Percentiles rank a stretch among this genome's conserved stretches.
These are phyloP conservation scores for Penicillium paneum DNA, from an alignment of 2,329 filamentous ascomycete genomes.

Conservation along the genomic window DNA sequence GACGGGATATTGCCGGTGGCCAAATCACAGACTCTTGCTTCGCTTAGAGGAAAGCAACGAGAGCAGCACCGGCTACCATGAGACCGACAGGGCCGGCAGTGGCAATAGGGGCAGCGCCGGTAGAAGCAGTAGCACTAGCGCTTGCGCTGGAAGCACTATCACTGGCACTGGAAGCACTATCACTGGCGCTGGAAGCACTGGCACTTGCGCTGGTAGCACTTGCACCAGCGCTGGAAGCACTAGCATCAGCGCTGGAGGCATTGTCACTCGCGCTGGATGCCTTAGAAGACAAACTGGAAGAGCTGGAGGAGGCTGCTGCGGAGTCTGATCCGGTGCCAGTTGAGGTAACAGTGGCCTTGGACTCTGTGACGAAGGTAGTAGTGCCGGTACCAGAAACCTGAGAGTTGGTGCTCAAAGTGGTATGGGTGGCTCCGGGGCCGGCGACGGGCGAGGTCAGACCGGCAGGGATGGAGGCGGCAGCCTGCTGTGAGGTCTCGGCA, in stretches of 20 bases:
- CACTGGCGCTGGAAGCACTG: too few relatives aligned
- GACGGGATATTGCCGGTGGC: background rate
- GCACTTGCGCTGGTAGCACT: too few relatives aligned
- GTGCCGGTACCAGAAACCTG: slow-evolving; percentile 17
- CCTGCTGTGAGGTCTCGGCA: slow-evolving; percentile 33
- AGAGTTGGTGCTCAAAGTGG: slow-evolving; percentile 24
- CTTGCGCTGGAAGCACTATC: slow-evolving; percentile 10
- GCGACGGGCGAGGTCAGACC: slow-evolving; percentile 32
- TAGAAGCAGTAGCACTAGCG: slow-evolving; percentile 14
- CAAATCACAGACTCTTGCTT: background rate
- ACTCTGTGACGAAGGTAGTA: slow-evolving; percentile 12
- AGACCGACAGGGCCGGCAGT: slow-evolving; percentile 39
- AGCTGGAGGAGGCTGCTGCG: background rate
- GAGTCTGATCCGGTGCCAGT: slow-evolving; percentile 3
- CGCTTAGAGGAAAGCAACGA: slow-evolving; percentile 44
- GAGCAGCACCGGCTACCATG: slow-evolving; percentile 42
- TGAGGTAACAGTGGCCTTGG: slow-evolving; percentile 18
- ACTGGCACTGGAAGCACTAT: too few relatives aligned
- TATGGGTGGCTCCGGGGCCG: slow-evolving; percentile 25
- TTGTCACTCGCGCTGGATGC: background rate
- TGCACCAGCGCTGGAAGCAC: slow-evolving; percentile 29
- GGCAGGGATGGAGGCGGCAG: slow-evolving; percentile 43
- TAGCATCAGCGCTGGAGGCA: too few relatives aligned
- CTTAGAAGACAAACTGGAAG: slow-evolving; percentile 3
- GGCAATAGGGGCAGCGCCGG: slow-evolving; percentile 34